Evolutionary conservation across 2,329 filamentous ascomycete genomes (phyloP), one percentile per base, ranked within the genome.

Genomic region (Curvularia spicifera): DNA sequence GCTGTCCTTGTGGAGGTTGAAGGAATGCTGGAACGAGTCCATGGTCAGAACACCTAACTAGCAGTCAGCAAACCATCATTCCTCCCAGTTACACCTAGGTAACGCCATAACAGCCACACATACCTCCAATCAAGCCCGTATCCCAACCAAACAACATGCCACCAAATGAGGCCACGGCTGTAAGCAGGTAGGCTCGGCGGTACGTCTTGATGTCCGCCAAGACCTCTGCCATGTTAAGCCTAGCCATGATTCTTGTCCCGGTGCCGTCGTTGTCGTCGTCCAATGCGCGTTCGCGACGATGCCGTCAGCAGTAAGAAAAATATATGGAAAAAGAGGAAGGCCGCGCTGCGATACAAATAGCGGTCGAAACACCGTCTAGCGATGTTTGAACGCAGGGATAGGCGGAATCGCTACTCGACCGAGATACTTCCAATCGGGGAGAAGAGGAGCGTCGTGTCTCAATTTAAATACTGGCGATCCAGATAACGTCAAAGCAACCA

Each of bases 1-100:
- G 37, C 72, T 72, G 0, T 73, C 47, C 9, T 61, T 59, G 57
- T 79, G 61, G 5, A 80, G 71, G 12, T 68, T 69, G 65, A 80
- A 80, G 0, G 73, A 77, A 56, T 79, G 72, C 51, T 79, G 76
- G 64, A 80, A 80, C 1, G 76, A 74, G 39, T 77, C 69, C 78
- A 80, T 79, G 2, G 77, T 79, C 39, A 80, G 61, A 2, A 79
- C 76, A 37, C 78, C 78, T 61, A n/a, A 26, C 7, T 2, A 12
- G 35, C 35, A 3, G 35, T 37, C 15, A 37, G 35, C 35, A 15
- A n/a, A 15, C n/a, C 6, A 37, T 8, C 4, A 31, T 31, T 12
- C 8, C 29, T 28, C 29, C 29, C 9, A 31, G 29, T 4, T 7
- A 31, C 29, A 8, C 15, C 15, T 37, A 18, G 15, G n/a, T 18